Evolutionary conservation across 768 basidiomycete species (phyloP), one percentile per base, ranked within the genome.

Genomic region (Leucocoprinus sp.): DNA sequence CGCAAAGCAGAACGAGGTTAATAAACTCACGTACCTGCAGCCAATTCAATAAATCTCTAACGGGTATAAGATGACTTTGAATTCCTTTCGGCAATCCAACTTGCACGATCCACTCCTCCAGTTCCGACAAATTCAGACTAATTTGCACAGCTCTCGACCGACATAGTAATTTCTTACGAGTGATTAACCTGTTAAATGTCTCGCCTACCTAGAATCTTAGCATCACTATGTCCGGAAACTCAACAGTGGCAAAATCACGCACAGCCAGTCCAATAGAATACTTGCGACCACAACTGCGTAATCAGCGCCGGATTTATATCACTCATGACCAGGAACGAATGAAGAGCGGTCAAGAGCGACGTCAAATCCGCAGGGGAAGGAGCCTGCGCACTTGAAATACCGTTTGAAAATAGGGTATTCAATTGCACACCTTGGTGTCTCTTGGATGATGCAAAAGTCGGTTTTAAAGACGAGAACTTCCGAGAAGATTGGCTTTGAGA

Each of bases 181-280:
- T 87, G 33, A 91, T 64, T 27, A 92, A 69, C 29, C 89, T 80
- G 58, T 91, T 92, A 64, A 91, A 90, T 33, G 83, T 74, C 63
- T 90, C 87, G 59, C 87, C 87, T 90, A 49, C 44, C 39, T 53
- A 43, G 43, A 44, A 50, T 28, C 17, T 34, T 15, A 4, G 31
- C 33, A 37, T 52, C 9, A 23, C 27, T 9, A 42, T 4, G 24
- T 21, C 15, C 31, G 17, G 35, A 28, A 41, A 15, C 23, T 44
- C 21, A 9, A 23, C 18, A n/a, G 22, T 54, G n/a, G 21, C n/a
- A 23, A 40, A 27, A 12, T 36, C 11, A 60, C 82, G 71, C 71
- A 88, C 92, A 90, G 18, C 92, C 84, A 43, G 92, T 84, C 96
- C 96, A 99, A 60, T 93, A 97, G 70, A 96, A 84, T n/a, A 96